Conservation (phyloP, 2,329 filamentous ascomycete genomes). For the Phoma sp. region DNA sequence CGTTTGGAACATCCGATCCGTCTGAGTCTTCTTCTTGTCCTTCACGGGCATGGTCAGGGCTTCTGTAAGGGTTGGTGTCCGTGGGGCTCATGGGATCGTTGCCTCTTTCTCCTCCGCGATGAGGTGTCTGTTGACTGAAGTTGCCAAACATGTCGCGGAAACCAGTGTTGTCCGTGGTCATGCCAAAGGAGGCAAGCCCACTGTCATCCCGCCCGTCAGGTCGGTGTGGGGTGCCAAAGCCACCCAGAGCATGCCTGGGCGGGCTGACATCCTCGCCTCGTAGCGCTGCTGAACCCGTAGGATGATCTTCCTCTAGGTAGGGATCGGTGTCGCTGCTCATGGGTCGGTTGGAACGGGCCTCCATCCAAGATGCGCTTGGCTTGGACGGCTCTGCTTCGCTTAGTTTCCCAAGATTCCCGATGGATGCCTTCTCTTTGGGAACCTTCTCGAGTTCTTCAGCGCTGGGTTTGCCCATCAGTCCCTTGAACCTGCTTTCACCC, state of each 20-base stretch:
- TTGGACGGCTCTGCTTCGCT: conserved; percentile 58
- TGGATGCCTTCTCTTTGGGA: conserved; percentile 62
- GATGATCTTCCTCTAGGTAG: conserved; percentile 69
- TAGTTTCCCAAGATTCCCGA: conserved; percentile 60
- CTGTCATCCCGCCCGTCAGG: conserved; percentile 63
- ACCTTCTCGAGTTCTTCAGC: conserved; percentile 65
- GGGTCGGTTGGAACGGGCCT: conserved; percentile 54
- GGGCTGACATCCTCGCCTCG: conserved; percentile 75
- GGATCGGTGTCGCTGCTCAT: conserved; percentile 73
- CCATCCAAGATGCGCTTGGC: conserved; percentile 60
- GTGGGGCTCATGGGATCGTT: conserved; percentile 85
- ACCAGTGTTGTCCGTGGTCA: conserved; percentile 64
- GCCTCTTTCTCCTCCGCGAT: conserved; percentile 51
- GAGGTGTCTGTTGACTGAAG: conserved; percentile 62
- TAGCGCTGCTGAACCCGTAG: conserved; percentile 74
- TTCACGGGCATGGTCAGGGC: conserved; percentile 76
- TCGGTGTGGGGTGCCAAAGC: conserved; percentile 51
- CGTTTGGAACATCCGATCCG: conserved; percentile 60
- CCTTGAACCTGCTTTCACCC: conserved; percentile 84
- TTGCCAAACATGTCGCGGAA: conserved; percentile 65
- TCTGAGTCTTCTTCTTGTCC: conserved; percentile 68
- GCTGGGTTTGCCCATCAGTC: conserved; percentile 79
- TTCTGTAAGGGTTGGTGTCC: conserved; percentile 95
- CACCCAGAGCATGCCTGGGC: conserved; percentile 55
- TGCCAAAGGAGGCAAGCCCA: conserved; percentile 66